phyloP scores from a whole-genome alignment of 352 stramenopile genomes.

The Phytophthora tubulina region DNA sequence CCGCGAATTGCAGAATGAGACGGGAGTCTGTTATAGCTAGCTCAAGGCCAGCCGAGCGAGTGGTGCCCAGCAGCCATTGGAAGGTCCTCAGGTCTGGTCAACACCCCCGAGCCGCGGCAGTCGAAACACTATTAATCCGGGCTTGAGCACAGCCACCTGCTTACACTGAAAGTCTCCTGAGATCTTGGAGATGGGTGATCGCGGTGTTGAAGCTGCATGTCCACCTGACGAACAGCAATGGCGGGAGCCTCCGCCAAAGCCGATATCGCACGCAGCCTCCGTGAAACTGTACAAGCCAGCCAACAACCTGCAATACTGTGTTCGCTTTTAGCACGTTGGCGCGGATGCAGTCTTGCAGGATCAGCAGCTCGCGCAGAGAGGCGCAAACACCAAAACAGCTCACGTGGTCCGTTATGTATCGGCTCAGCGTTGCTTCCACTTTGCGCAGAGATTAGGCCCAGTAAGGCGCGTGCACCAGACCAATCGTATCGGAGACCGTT shows the following conservation, averaged over 20 bases:
- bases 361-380: background rate
- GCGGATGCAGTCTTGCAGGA: background rate
- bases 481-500: slow-evolving; percentile 31
- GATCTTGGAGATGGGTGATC: slow-evolving; percentile 4
- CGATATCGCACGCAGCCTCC: slow-evolving; percentile 2
- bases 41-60: background rate
- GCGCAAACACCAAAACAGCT: slow-evolving; percentile 35
- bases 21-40: background rate
- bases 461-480: slow-evolving; percentile 22
- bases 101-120: slow-evolving; percentile 1
- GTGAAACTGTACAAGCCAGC: background rate
- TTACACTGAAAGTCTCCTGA: background rate
- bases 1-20: slow-evolving; percentile 39
- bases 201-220: slow-evolving; percentile 13
- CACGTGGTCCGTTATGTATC: slow-evolving; percentile 6
- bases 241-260: background rate
- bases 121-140: slow-evolving; percentile 24
- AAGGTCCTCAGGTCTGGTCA: slow-evolving; percentile 4
- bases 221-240: slow-evolving; percentile 1
- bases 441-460: slow-evolving; percentile 1
- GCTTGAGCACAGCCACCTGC: slow-evolving; percentile 32
- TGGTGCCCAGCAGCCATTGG: slow-evolving; percentile 16
- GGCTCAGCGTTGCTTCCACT: slow-evolving; percentile 25
- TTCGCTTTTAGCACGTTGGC: background rate
- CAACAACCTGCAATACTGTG: background rate